Evolutionary conservation across 495 filamentous ascomycete species (phyloP).

Genomic region (Parachaetomium inaequale): DNA sequence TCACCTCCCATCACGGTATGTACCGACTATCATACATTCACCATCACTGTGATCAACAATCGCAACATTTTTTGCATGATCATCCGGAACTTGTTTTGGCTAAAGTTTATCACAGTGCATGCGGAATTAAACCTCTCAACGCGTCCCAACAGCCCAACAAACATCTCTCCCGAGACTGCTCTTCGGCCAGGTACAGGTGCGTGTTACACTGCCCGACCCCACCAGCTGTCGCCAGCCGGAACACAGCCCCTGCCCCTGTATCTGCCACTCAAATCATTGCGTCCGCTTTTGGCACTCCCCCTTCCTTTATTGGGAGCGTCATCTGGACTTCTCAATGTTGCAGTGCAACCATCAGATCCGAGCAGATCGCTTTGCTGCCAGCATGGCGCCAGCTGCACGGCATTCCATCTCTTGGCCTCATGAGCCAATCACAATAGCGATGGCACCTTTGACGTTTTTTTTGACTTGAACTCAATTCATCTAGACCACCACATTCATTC

Average conservation of each 20-base stretch:
- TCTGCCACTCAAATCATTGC: background rate
- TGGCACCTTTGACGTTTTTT: background rate
- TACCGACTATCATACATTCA: background rate
- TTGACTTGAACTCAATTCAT: background rate
- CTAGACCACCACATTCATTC: too few relatives aligned
- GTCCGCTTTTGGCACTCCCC: background rate
- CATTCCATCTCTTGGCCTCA: background rate
- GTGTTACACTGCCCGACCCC: conserved; percentile 6
- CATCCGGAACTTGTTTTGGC: background rate
- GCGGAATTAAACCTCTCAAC: background rate
- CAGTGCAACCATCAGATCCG: conserved; percentile 3
- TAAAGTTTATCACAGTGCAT: background rate
- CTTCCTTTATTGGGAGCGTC: background rate
- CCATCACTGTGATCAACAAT: background rate
- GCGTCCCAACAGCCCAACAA: background rate
- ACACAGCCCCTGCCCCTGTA: background rate
- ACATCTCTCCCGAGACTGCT: background rate
- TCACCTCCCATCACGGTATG: conserved; percentile 1
- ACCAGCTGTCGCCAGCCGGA: conserved; percentile 15
- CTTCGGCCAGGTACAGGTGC: conserved; percentile 10
- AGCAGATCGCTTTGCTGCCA: background rate
- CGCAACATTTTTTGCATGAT: background rate
- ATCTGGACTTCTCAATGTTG: background rate
- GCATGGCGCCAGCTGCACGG: background rate
- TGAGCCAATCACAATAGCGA: conserved; percentile 5